Conservation (phyloP, 2,329 filamentous ascomycete species). For the Exophiala dermatitidis region DNA sequence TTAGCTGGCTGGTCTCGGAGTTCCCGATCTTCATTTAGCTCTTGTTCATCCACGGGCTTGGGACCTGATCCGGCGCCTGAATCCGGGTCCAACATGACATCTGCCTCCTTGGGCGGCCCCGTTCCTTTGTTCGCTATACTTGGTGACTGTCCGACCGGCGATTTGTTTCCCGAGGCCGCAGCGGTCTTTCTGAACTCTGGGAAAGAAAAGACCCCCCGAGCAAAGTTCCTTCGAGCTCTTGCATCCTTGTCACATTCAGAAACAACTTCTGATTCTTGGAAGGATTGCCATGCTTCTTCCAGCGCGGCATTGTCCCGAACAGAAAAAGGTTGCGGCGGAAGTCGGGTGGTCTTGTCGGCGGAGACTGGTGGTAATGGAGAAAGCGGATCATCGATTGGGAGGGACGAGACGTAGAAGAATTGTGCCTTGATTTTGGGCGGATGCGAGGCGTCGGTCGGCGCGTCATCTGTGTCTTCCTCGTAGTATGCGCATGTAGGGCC, state of each 20-base stretch:
- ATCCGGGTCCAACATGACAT: slow-evolving; percentile 20
- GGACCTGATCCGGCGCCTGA: neutral
- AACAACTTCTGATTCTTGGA: slow-evolving; percentile 34
- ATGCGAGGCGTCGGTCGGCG: slow-evolving; percentile 33
- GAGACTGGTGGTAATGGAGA: slow-evolving; percentile 54
- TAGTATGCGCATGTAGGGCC: slow-evolving; percentile 51
- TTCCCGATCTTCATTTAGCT: slow-evolving; percentile 15
- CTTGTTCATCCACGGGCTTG: slow-evolving; percentile 22
- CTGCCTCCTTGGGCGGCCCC: slow-evolving; percentile 2
- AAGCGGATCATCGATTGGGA: slow-evolving; percentile 84
- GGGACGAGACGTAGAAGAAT: slow-evolving; percentile 77
- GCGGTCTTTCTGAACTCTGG: slow-evolving; percentile 17
- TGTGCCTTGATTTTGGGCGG: slow-evolving; percentile 57
- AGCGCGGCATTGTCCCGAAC: slow-evolving; percentile 70
- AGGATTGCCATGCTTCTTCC: slow-evolving; percentile 66
- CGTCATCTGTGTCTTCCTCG: slow-evolving; percentile 27
- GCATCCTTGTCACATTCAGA: slow-evolving; percentile 1
- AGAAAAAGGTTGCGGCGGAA: slow-evolving; percentile 69
- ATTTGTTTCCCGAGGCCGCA: neutral
- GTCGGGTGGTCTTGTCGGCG: slow-evolving; percentile 45
- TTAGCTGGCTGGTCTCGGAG: slow-evolving; percentile 11
- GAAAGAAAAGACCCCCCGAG: slow-evolving; percentile 22
- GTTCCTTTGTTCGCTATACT: neutral
- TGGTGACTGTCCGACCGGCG: slow-evolving; percentile 1
- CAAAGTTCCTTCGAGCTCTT: slow-evolving; percentile 11